phyloP scores from a whole-genome alignment of 1,139 yeast genomes.

The Blastobotrys proliferans region DNA sequence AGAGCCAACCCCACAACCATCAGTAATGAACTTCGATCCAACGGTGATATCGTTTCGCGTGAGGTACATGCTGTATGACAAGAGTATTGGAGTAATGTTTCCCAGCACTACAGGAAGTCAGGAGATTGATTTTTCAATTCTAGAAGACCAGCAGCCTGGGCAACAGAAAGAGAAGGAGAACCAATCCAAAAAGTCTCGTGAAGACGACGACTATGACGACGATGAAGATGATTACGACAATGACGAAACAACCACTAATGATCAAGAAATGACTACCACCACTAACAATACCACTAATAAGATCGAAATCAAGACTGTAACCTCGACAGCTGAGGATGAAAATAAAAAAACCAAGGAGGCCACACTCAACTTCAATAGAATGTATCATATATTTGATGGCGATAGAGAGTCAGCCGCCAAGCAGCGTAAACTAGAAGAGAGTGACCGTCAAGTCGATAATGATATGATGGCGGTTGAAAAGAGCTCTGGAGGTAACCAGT shows the following conservation, averaged over 20 bases:
- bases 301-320: constrained; percentile 1
- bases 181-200: constrained; percentile 19
- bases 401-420: constrained; percentile 76
- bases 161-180: constrained; percentile 13
- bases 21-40: constrained; percentile 28
- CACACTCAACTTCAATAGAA: constrained; percentile 38
- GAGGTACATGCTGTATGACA: constrained; percentile 41
- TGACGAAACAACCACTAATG: constrained; percentile 8
- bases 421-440: constrained; percentile 72
- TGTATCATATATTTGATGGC: constrained; percentile 80
- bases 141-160: constrained; percentile 22
- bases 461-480: constrained; percentile 22
- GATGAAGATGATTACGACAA: constrained; percentile 28
- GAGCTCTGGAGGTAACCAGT: too few species aligned
- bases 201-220: constrained; percentile 31
- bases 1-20: constrained; percentile 12
- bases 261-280: neutral
- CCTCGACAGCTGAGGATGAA: constrained; percentile 16
- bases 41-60: constrained; percentile 38
- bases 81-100: constrained; percentile 31
- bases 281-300: constrained; percentile 2
- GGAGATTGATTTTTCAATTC: constrained; percentile 29
- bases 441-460: constrained; percentile 64
- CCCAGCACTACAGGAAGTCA: constrained; percentile 24
- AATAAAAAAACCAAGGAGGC: constrained; percentile 19